Base-by-base conservation (phyloP, 2,329 filamentous ascomycete species). In the Monosporascus cannonballus region DNA sequence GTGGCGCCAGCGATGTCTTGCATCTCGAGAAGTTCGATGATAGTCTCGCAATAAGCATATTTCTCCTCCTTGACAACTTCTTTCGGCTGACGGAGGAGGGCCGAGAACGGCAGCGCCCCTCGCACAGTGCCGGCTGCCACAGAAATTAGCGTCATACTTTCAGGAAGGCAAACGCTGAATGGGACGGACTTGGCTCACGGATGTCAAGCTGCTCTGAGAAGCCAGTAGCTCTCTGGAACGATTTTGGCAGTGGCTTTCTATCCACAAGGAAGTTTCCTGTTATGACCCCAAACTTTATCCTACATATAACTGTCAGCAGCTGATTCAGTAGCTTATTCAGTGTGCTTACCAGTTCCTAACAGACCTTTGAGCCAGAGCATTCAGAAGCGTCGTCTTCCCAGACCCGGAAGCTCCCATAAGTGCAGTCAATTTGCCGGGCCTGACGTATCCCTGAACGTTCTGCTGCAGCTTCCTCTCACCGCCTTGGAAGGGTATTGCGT, bases 221-320 rank as follows among this genome's bases (percentile, higher is more conserved):
- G 25, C 89, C 89, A 0, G 87, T 91, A 61, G 89, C 89, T 46
- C 89, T 81, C 66, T 92, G 89, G 74, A 93, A 93, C 0, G 85
- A 88, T 42, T 78, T 81, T 51, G 90, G 87, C 15, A 87, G 80
- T 47, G 82, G 83, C 22, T 79, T 78, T 2, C 88, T 88, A 59
- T 92, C 87, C 7, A 92, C 86, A n/a, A 90, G 72, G 74, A 93
- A 90, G 49, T 90, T 90, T 48, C 90, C 90, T 1, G 78, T 80
- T 11, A 93, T 81, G 20, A 87, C 84, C 62, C 90, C 90, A 75
- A 89, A 87, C 1, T 81, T 90, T 39, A 87, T 83, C 61, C 89
- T 85, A 87, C 20, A 30, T 18, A 45, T 15, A 27, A 25, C 14
- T 27, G 7, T 59, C 36, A 93, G 76, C 2, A 14, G 18, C 39